These are phyloP conservation scores for Chlorella sp. DNA, from an alignment of 139 green algal genomes.

Conservation along the genomic window DNA sequence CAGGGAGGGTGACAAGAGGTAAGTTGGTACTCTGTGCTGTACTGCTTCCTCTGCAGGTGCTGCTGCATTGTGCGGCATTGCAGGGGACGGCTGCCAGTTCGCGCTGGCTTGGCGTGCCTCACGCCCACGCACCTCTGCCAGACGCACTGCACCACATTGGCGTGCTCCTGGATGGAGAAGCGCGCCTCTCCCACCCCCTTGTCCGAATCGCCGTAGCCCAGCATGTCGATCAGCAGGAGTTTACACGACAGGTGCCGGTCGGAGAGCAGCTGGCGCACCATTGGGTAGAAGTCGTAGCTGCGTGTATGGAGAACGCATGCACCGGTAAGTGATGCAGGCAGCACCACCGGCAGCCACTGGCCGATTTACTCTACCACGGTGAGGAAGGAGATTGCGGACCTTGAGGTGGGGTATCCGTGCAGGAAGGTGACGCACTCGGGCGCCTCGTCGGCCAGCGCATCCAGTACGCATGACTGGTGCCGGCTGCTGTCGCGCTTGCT, in stretches of 20 bases:
- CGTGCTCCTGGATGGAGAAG: constrained; percentile 1
- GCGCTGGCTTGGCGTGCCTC: too few species aligned
- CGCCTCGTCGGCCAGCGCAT: too few species aligned
- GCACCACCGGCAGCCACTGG: neutral
- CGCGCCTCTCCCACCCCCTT: constrained; percentile 3
- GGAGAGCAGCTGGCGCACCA: neutral
- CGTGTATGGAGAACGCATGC: neutral
- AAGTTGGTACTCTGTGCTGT: too few species aligned
- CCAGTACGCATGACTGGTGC: too few species aligned
- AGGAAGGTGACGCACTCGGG: neutral
- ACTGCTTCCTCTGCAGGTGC: neutral
- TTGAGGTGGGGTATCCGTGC: neutral
- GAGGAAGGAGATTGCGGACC: neutral
- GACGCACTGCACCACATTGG: neutral
- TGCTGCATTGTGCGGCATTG: too few species aligned
- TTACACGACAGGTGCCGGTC: neutral
- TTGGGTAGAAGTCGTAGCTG: neutral
- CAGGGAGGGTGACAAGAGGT: too few species aligned
- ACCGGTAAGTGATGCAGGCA: neutral
- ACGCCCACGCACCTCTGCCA: neutral
- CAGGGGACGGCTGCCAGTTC: too few species aligned
- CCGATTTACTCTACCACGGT: neutral
- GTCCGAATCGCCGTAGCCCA: neutral
- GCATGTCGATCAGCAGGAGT: neutral
- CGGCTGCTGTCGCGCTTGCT: neutral